Conservation (phyloP, 2,329 filamentous ascomycete genomes). For the Calonectria pteridis region DNA sequence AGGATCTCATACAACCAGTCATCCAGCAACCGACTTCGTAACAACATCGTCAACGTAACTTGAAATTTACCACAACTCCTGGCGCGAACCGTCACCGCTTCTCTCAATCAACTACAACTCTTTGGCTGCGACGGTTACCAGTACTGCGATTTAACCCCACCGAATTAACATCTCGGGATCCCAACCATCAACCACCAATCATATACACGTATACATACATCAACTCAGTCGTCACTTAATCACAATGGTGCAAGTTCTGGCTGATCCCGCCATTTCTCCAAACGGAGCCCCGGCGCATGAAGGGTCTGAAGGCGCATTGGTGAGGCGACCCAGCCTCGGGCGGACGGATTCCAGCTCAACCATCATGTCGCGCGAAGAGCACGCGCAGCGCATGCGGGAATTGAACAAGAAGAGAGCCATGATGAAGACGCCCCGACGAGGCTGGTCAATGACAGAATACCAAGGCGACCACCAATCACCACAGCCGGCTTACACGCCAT, state of each 20-base stretch:
- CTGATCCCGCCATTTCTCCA: constrained; percentile 45
- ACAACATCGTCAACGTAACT: constrained; percentile 41
- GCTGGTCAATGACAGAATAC: constrained; percentile 62
- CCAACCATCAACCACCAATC: constrained; percentile 24
- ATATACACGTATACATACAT: neutral
- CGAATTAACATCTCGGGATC: neutral
- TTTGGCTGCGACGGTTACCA: constrained; percentile 18
- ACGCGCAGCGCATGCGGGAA: constrained; percentile 54
- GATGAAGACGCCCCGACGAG: constrained; percentile 57
- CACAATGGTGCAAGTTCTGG: constrained; percentile 51
- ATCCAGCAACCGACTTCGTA: constrained; percentile 31
- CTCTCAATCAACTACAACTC: neutral
- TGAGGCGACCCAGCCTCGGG: constrained; percentile 39
- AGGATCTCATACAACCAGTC: constrained; percentile 35
- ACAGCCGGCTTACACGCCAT: constrained; percentile 35
- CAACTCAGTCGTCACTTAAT: constrained; percentile 6
- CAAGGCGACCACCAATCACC: constrained; percentile 47
- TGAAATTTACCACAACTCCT: constrained; percentile 15
- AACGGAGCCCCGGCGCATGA: constrained; percentile 41
- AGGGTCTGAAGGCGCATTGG: constrained; percentile 34
- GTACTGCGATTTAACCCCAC: constrained; percentile 8
- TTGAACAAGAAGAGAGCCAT: constrained; percentile 51
- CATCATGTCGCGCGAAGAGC: constrained; percentile 56
- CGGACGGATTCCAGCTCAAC: constrained; percentile 42
- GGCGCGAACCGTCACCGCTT: constrained; percentile 23